phyloP scores from a whole-genome alignment of 305 asterid genomes.

The Vinca major region DNA sequence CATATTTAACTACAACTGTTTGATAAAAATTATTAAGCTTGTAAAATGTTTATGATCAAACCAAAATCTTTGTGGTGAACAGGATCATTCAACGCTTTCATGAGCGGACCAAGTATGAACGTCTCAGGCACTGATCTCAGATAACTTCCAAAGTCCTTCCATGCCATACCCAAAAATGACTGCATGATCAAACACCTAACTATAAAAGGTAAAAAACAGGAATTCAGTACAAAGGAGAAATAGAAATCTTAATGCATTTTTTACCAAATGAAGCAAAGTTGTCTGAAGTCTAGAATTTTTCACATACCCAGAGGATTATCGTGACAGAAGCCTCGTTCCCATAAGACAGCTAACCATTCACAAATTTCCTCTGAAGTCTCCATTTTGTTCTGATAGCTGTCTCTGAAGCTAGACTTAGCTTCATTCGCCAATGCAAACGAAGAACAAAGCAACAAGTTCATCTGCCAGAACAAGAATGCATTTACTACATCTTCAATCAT shows the following conservation, averaged over 20 bases:
- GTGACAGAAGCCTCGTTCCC: constrained; percentile 93
- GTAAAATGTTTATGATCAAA: constrained; percentile 28
- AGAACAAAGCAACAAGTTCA: constrained; percentile 59
- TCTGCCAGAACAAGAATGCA: constrained; percentile 34
- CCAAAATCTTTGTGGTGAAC: constrained; percentile 92
- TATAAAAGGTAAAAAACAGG: constrained; percentile 23
- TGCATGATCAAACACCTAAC: constrained; percentile 86
- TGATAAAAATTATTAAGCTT: neutral
- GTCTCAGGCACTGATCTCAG: constrained; percentile 48
- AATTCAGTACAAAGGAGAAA: constrained; percentile 11
- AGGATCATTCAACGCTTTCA: constrained; percentile 79
- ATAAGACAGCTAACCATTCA: constrained; percentile 71
- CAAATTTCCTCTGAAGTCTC: constrained; percentile 47
- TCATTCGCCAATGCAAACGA: constrained; percentile 34
- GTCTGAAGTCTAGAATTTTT: neutral
- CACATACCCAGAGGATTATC: constrained; percentile 82
- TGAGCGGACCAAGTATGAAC: constrained; percentile 72
- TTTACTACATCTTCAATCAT: neutral
- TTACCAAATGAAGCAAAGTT: neutral
- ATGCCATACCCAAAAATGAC: constrained; percentile 61
- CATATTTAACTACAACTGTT: neutral
- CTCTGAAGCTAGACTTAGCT: constrained; percentile 29
- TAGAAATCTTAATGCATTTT: constrained; percentile 5
- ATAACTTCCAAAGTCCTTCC: constrained; percentile 49
- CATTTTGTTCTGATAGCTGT: constrained; percentile 38